Conservation (phyloP, 1,139 yeast genomes). For the Yamadazyma aaseri region DNA sequence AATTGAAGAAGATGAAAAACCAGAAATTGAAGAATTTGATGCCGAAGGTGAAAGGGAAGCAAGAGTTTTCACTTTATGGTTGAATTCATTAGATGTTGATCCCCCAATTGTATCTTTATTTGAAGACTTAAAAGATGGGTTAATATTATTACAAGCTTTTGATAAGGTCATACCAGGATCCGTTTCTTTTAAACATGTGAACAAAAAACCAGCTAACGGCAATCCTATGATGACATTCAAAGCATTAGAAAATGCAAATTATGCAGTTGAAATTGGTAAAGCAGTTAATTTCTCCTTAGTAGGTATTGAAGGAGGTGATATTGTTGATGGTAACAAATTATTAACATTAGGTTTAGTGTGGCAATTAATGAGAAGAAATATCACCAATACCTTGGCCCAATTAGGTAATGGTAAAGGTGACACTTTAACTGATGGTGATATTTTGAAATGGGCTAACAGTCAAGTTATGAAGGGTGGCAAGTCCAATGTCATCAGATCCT, state of each 20-base stretch:
- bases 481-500: conserved; percentile 65
- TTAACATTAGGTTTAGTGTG: conserved; percentile 94
- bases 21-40: conserved; percentile 91
- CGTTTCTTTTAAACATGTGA: conserved; percentile 76
- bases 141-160: conserved; percentile 83
- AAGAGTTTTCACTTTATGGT: conserved; percentile 95
- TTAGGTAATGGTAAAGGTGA: conserved; percentile 59
- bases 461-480: conserved; percentile 86
- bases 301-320: conserved; percentile 98
- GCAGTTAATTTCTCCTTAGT: conserved; percentile 89
- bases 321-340: conserved; percentile 88
- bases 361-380: conserved; percentile 98
- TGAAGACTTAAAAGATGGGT: conserved; percentile 95
- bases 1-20: conserved; percentile 84
- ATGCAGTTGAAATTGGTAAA: conserved; percentile 94
- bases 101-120: conserved; percentile 90
- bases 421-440: conserved; percentile 73
- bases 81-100: conserved; percentile 92
- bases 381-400: conserved; percentile 74
- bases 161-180: conserved; percentile 95
- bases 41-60: conserved; percentile 99
- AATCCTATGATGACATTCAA: conserved; percentile 81
- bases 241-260: conserved; percentile 93
- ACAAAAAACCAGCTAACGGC: conserved; percentile 75
- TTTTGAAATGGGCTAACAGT: conserved; percentile 89